phyloP scores from a whole-genome alignment of 257 asterid species.

The Orobanche coerulescens region DNA sequence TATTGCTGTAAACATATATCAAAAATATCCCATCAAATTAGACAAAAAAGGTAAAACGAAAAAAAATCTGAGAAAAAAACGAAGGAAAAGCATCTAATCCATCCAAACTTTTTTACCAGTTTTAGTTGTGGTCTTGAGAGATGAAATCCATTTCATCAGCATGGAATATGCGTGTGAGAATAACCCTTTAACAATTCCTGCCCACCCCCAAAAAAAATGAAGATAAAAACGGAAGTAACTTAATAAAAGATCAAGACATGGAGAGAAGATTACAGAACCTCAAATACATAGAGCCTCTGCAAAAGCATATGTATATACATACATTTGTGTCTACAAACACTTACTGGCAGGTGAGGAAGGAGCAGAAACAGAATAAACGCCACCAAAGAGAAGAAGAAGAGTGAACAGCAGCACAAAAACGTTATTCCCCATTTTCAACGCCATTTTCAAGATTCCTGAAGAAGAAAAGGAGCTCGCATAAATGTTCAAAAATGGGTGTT shows the following conservation, averaged over 20 bases:
- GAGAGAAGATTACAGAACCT: constrained; percentile 18
- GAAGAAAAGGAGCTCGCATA: neutral
- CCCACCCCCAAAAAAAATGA: neutral
- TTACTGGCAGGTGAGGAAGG: constrained; percentile 73
- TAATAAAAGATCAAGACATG: constrained; percentile 36
- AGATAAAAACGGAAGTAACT: neutral
- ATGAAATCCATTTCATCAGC: constrained; percentile 72
- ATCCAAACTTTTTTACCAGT: constrained; percentile 43
- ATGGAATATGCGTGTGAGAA: constrained; percentile 61
- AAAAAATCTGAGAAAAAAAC: neutral
- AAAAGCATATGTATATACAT: constrained; percentile 11
- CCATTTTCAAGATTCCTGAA: constrained; percentile 18
- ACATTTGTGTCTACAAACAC: constrained; percentile 23
- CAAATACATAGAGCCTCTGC: neutral
- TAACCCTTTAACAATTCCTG: constrained; percentile 73
- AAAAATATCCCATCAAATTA: constrained; percentile 1
- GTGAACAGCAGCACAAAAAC: constrained; percentile 36
- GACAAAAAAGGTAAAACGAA: neutral
- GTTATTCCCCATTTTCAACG: constrained; percentile 30
- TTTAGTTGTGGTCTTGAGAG: constrained; percentile 66
- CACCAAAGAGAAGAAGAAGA: constrained; percentile 40
- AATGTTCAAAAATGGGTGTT: constrained; percentile 22
- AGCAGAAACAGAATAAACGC: constrained; percentile 47
- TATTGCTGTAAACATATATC: constrained; percentile 36
- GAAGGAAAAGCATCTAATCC: constrained; percentile 16